Conservation (phyloP, 805 yeast genomes). For the Saturnispora bothae region DNA sequence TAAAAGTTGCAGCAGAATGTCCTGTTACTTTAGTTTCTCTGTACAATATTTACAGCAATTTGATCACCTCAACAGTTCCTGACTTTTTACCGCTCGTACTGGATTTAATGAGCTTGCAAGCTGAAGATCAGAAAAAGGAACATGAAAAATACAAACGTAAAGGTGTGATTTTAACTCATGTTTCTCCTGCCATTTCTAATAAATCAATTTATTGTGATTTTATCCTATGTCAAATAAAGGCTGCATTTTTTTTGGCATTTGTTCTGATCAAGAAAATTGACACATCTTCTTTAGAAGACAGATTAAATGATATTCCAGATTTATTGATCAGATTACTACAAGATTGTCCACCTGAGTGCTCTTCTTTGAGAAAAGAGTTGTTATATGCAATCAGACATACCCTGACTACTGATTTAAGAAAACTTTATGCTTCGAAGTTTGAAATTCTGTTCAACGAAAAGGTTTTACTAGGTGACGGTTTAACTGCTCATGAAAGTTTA, state of each 20-base stretch:
- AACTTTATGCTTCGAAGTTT: slow-evolving; percentile 73
- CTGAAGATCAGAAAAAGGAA: slow-evolving; percentile 66
- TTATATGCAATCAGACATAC: slow-evolving; percentile 92
- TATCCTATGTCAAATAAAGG: slow-evolving; percentile 87
- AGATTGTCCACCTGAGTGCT: slow-evolving; percentile 91
- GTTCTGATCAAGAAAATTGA: slow-evolving; percentile 80
- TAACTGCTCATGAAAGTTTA: slow-evolving; percentile 81
- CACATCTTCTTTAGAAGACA: slow-evolving; percentile 47
- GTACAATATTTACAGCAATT: slow-evolving; percentile 73
- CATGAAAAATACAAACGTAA: slow-evolving; percentile 44
- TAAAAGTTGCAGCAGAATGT: slow-evolving; percentile 89
- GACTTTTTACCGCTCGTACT: slow-evolving; percentile 75
- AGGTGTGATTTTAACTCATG: slow-evolving; percentile 54
- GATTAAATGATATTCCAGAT: slow-evolving; percentile 67
- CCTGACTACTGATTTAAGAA: slow-evolving; percentile 79
- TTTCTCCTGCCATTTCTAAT: slow-evolving; percentile 66
- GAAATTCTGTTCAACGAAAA: slow-evolving; percentile 78
- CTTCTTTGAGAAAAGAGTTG: slow-evolving; percentile 85
- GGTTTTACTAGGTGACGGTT: slow-evolving; percentile 83
- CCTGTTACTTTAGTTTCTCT: slow-evolving; percentile 94
- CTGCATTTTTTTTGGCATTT: slow-evolving; percentile 90
- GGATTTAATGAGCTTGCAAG: slow-evolving; percentile 63
- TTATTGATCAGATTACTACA: slow-evolving; percentile 75
- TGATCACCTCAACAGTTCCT: slow-evolving; percentile 63
- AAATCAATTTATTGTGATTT: slow-evolving; percentile 80